These are phyloP conservation scores for Solanum aculeatissimum DNA, from an alignment of 305 asterid genomes.

Conservation along the genomic window DNA sequence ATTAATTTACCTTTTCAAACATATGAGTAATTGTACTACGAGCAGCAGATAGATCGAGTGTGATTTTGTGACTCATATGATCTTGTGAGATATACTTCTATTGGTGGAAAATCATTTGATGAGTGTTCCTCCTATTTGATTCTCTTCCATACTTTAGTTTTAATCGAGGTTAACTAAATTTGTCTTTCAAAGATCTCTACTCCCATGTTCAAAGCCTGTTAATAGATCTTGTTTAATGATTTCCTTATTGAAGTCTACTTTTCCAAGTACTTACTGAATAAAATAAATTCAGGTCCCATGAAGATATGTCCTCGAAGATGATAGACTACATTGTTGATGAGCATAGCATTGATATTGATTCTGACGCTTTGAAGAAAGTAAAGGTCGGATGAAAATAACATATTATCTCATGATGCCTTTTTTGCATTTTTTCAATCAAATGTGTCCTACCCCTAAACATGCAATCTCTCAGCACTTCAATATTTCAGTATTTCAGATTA, in stretches of 20 bases:
- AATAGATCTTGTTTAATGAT: background rate
- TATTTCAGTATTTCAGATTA: background rate
- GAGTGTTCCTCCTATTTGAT: background rate
- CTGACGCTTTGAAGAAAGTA: conserved; percentile 49
- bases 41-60: background rate
- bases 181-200: background rate
- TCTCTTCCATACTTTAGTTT: background rate
- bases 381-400: conserved; percentile 37
- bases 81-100: background rate
- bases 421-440: background rate
- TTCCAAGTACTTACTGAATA: background rate
- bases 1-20: background rate
- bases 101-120: background rate
- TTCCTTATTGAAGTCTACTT: background rate
- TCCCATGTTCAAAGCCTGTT: background rate
- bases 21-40: background rate
- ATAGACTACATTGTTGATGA: conserved; percentile 70
- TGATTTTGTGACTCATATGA: background rate
- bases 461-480: background rate
- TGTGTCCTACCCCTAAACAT: background rate
- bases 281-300: conserved; percentile 66
- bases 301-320: conserved; percentile 85
- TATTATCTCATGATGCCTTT: background rate
- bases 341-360: conserved; percentile 61
- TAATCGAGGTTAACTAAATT: background rate